Base-by-base conservation (phyloP, 2,329 filamentous ascomycete genomes). In the Xylaria sp. region DNA sequence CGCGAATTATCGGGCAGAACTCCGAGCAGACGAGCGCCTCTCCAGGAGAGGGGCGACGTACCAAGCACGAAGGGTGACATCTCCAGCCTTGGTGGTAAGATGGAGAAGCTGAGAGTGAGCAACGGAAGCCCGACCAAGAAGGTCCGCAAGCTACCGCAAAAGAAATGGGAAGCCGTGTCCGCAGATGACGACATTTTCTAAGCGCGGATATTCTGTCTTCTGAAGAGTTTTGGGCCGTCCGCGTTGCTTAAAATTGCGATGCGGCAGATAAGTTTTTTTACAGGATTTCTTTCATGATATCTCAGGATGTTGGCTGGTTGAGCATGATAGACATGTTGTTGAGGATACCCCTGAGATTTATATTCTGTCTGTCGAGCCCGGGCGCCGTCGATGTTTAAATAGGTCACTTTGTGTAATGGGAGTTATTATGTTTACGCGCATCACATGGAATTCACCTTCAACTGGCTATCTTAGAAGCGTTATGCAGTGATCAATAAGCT, bases 1-100 rank as follows among this genome's bases (percentile, higher is more conserved):
- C 86, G 91, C 43, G 91, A 94, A 79, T 77, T 93, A 6, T 83
- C 83, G 0, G 84, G 83, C 15, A 86, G 88, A 63, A 93, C 89
- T 64, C 91, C 91, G 0, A 88, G 84, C 3, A 91, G 89, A 80
- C 82, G 88, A 43, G 79, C 82, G 62, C 87, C 88, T 0, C 82
- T 89, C 0, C 82, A 82, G 61, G 88, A 89, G 76, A 80, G 87
- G 4, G 85, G 86, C 25, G 86, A 88, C 71, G 49, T 76, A 52
- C 58, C 69, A 41, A 70, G 71, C 64, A n/a, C 61, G 5, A 76
- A 74, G 62, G 52, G 64, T 18, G 83, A 60, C 64, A 75, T 74
- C 51, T 67, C 75, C 7, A 81, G 81, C 56, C 74, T 87, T 4
- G 81, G 85, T 2, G 81, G 80, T 31, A 84, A 82, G 76, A 78